Percentiles rank a stretch among this genome's conserved stretches.
Conservation (phyloP, 2,329 filamentous ascomycete species). For the Cordyceps farinosa region DNA sequence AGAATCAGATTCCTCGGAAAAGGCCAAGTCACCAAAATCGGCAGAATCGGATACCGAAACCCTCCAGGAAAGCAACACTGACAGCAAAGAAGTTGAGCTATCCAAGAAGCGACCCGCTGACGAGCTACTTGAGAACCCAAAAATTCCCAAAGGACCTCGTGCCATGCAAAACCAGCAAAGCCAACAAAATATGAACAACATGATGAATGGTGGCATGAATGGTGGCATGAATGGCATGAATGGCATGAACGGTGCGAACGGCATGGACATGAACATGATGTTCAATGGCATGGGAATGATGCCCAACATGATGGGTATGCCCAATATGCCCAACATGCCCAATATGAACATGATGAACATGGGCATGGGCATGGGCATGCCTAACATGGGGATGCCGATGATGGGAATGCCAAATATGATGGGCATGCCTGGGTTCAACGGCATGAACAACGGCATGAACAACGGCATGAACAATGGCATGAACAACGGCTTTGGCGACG, state of each 20-base stretch:
- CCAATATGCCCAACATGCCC: conserved; percentile 30
- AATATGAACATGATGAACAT: conserved; percentile 35
- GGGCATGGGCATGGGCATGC: conserved; percentile 32
- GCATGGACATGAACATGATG: conserved; percentile 26
- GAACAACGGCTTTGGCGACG: conserved; percentile 18
- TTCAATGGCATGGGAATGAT: conserved; percentile 26
- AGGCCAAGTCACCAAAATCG: conserved; percentile 25
- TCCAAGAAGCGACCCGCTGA: conserved; percentile 82
- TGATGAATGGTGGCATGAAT: not conserved
- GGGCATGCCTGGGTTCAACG: conserved; percentile 20
- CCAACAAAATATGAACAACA: conserved; percentile 31
- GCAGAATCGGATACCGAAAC: conserved; percentile 37
- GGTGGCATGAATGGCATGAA: not conserved
- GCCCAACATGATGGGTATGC: conserved; percentile 33
- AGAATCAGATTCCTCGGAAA: conserved; percentile 26
- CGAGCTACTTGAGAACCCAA: conserved; percentile 61
- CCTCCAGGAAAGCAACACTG: conserved; percentile 30
- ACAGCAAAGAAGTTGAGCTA: conserved; percentile 32
- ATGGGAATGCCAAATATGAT: conserved; percentile 32
- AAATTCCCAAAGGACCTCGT: conserved; percentile 62
- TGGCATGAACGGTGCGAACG: conserved; percentile 21
- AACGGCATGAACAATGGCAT: conserved; percentile 19
- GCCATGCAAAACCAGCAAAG: conserved; percentile 58
- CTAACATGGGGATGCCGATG: conserved; percentile 32
- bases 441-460: conserved; percentile 24